Base-by-base conservation (phyloP, 257 asterid genomes). In the Penstemon davidsonii region DNA sequence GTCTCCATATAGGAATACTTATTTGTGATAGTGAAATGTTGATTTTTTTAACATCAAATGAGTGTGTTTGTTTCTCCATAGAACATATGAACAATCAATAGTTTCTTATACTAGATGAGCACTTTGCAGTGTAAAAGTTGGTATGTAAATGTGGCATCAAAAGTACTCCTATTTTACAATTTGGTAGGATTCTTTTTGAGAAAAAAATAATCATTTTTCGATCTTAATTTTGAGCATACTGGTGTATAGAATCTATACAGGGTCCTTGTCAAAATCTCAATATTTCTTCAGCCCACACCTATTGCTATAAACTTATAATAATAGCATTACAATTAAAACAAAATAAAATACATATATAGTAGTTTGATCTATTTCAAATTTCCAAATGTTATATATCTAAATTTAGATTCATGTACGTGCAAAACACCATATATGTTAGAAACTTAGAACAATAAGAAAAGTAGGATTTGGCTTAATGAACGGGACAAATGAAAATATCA, bases 11-110 rank as follows among this genome's bases (percentile, higher is more conserved):
- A 37, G 4, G 39, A 18, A 37, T 8, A 44, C 2, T 49, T 8
- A 46, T 54, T 55, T 33, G 36, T 44, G 68, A 73, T 60, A 59
- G 36, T 44, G 45, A 13, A 68, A 12, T 18, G 43, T 62, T 38
- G 8, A 5, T 49, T 12, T 49, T 3, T 49, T 49, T 62, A 37
- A 33, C 39, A 49, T 64, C 38, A 38, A 53, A 66, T 57, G 55
- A 57, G 79, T 55, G 75, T n/a, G 62, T 36, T 43, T 62, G 68
- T 62, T 72, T 67, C 70, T 57, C 56, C 71, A 67, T 52, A 25
- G 33, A 25, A 0, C 33, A 25, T 25, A 25, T 25, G 2, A 0
- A 25, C 33, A 25, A 25, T 58, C 9, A 11, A 50, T 37, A 46
- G 44, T 56, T 69, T 55, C 69, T 25, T 25, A 25, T 1, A 25